Conservation (phyloP, 345 rosid species). For the Turritis glabra region DNA sequence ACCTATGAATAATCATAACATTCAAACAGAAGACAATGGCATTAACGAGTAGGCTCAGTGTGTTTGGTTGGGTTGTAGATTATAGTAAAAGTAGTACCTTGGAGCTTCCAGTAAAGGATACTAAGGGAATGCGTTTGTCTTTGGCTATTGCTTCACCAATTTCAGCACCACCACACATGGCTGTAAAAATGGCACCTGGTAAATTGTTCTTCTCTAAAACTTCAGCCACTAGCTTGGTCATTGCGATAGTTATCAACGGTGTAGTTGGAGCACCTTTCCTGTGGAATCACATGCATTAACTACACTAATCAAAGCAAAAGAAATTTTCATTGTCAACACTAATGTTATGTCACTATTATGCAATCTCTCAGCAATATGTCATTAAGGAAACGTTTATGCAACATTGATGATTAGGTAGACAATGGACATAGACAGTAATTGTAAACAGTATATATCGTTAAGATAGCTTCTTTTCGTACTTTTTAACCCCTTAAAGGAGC, state of each 20-base stretch:
- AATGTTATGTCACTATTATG: not conserved
- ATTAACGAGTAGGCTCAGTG: not conserved
- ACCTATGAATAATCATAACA: slow-evolving; percentile 51
- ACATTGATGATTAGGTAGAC: not conserved
- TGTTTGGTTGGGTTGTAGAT: not conserved
- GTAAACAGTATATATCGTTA: not conserved
- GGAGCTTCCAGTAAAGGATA: slow-evolving; percentile 95
- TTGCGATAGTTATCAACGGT: slow-evolving; percentile 90
- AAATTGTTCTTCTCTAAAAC: slow-evolving; percentile 88
- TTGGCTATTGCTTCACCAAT: slow-evolving; percentile 92
- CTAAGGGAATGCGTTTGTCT: slow-evolving; percentile 76
- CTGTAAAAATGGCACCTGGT: slow-evolving; percentile 90
- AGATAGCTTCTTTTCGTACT: not conserved
- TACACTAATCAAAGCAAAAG: not conserved
- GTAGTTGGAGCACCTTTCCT: slow-evolving; percentile 99
- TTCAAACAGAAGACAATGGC: not conserved
- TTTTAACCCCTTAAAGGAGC: not conserved
- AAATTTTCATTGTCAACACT: not conserved
- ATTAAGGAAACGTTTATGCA: not conserved
- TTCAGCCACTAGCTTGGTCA: slow-evolving; percentile 78
- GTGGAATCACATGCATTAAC: slow-evolving; percentile 6
- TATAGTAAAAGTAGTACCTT: slow-evolving; percentile 50
- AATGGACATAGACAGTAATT: not conserved
- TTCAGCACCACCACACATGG: slow-evolving; percentile 93
- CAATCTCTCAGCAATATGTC: not conserved